Conservation (phyloP, 2,329 filamentous ascomycete species). For the Colletotrichum liriopes region DNA sequence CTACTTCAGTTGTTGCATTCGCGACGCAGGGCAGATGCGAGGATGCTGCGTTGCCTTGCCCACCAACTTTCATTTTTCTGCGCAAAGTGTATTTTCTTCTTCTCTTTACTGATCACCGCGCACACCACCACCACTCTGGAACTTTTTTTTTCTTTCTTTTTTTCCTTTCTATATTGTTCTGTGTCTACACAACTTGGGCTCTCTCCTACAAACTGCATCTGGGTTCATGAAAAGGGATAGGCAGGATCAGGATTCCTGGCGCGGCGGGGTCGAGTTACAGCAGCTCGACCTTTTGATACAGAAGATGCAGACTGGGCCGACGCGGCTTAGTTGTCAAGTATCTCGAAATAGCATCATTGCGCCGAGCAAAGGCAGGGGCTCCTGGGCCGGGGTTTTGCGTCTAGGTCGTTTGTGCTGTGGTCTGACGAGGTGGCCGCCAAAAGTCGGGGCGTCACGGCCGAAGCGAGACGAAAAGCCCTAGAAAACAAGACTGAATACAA, state of each 20-base stretch:
- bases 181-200: constrained; percentile 40
- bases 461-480: constrained; percentile 15
- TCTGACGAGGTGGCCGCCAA: constrained; percentile 16
- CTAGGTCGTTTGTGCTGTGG: constrained; percentile 18
- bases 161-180: constrained; percentile 23
- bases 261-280: constrained; percentile 10
- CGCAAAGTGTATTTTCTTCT: background rate
- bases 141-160: background rate
- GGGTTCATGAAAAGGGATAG: constrained; percentile 19
- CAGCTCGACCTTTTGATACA: constrained; percentile 7
- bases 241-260: constrained; percentile 5
- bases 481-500: constrained; percentile 40
- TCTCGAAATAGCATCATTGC: constrained; percentile 4
- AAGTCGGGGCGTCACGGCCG: constrained; percentile 22
- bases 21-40: constrained; percentile 23
- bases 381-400: constrained; percentile 7
- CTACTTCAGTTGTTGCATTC: constrained; percentile 14
- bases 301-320: constrained; percentile 1
- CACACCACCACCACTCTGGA: constrained; percentile 27
- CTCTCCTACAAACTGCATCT: constrained; percentile 21
- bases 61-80: constrained; percentile 26
- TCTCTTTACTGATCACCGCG: constrained; percentile 9
- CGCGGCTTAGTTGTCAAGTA: background rate
- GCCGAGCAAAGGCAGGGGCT: constrained; percentile 9
- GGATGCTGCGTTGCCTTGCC: constrained; percentile 20